Evolutionary conservation across 768 basidiomycete genomes (phyloP), one percentile per base, ranked within the genome.

Genomic region (Podaxis rugospora): DNA sequence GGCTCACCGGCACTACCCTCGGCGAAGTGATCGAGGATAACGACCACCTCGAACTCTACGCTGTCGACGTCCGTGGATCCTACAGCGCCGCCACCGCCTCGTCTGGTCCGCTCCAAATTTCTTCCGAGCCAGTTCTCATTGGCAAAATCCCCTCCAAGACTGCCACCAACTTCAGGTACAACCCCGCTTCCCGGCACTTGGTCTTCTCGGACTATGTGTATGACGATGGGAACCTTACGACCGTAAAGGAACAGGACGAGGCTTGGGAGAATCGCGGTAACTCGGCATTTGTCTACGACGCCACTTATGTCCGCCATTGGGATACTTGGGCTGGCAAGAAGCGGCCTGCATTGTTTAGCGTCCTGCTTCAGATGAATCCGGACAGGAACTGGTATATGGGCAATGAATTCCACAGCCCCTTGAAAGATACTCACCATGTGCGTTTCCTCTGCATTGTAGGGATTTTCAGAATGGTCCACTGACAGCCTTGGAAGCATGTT

Each of bases 121-220:
- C 78, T 25, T 72, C 80, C 51, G 61, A 76, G n/a, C 69, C 83
- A 2, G 69, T 72, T 23, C 73, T 84, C 25, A 76, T 90, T 49
- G 89, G 86, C 51, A 82, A 78, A 39, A 82, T 92, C 69, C 90
- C 90, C 7, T 85, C 87, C 47, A 82, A 83, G 58, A 81, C 83
- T 32, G 83, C 84, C 1, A 73, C 82, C 49, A 91, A 92, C 75
- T 93, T 93, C 76, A 83, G 82, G 55, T 90, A 84, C 69, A 81
- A 81, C 28, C 64, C 76, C 27, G 68, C 74, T n/a, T 75, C 82
- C 3, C 83, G 84, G 14, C 66, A 80, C 50, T 82, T 99, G 39
- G 86, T 93, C 5, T 98, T 99, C 77, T 90, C 93, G 0, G 92
- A 91, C 36, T 79, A 84, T 57, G 93, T 96, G 4, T 89, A 91